Percentiles rank a stretch among this genome's conserved stretches.
Evolutionary conservation across 2,329 filamentous ascomycete genomes (phyloP).

Genomic region (Corinectria fuckeliana): DNA sequence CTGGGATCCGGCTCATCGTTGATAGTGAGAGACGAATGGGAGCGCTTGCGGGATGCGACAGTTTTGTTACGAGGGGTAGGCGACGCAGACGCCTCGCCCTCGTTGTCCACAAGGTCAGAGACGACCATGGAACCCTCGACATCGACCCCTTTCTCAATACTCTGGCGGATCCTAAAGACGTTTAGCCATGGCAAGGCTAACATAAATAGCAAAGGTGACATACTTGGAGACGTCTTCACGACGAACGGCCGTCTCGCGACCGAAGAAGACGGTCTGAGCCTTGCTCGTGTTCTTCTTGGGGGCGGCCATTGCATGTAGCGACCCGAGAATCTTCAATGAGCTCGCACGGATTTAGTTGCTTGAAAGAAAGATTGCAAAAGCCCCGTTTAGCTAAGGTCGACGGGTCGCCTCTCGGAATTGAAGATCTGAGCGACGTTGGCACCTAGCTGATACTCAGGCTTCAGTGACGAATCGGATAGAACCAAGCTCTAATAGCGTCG

Average conservation of each 20-base stretch:
- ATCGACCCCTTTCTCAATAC: constrained; percentile 22
- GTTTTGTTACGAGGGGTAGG: background rate
- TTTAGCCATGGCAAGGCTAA: background rate
- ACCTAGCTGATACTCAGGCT: background rate
- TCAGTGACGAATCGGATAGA: background rate
- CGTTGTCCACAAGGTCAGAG: constrained; percentile 22
- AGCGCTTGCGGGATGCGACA: constrained; percentile 1
- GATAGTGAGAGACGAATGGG: background rate
- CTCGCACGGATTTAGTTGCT: background rate
- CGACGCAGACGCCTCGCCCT: constrained; percentile 1
- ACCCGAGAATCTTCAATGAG: too few species aligned
- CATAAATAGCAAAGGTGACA: background rate
- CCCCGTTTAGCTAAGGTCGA: background rate
- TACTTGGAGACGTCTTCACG: constrained; percentile 24
- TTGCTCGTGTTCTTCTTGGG: background rate
- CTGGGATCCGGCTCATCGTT: background rate
- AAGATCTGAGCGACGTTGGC: background rate
- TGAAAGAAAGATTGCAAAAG: background rate
- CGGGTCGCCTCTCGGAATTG: background rate
- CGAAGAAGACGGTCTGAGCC: constrained; percentile 29
- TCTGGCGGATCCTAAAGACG: constrained; percentile 7
- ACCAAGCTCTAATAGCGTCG: background rate
- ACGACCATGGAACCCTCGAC: constrained; percentile 7
- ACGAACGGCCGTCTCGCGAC: constrained; percentile 23
- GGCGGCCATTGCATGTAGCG: constrained; percentile 22